Evolutionary conservation across 1,284 basidiomycete genomes (phyloP), one percentile per base, ranked within the genome.

Genomic region (Heterobasidion occidentale): DNA sequence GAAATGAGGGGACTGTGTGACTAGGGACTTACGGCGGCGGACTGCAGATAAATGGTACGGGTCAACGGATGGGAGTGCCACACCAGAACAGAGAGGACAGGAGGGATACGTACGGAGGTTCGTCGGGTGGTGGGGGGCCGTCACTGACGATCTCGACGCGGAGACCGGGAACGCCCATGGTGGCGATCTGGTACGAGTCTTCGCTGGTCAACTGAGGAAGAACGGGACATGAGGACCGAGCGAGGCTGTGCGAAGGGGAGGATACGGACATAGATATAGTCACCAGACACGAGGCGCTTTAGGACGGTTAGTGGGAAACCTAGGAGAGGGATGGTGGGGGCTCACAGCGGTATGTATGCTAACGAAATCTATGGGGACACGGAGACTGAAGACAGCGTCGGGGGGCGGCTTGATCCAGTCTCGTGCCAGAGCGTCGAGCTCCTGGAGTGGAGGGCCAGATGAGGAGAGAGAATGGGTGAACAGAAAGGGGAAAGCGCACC

Each of bases 381-480:
- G 83, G 53, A 92, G 71, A 61, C 76, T 77, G 72, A 90, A 88
- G 46, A 77, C 68, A 44, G 81, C 84, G 67, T 86, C 87, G 55
- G 88, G 86, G 15, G 88, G 87, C 33, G 88, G 88, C 65, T 88
- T 90, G 49, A 84, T 82, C 89, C 89, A 92, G 58, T 90, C 86
- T 65, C 85, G 76, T n/a, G 88, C 89, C 47, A 86, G 74, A 33
- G 75, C 78, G 62, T 88, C 86, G 34, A 91, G 79, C 70, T 91
- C 88, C 90, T 92, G 62, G 47, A 51, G 14, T 14, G 46, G 12
- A 12, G 9, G 14, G 17, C 17, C 44, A 7, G 2, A 14, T 14
- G 46, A 9, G 12, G 36, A 46, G 53, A 52, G 52, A 27, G 54
- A 45, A 46, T 57, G 27, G 52, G 57, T 51, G 36, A 47, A 53